Conservation (phyloP, 2,329 filamentous ascomycete genomes). For the Phyllosticta paracitricarpa region DNA sequence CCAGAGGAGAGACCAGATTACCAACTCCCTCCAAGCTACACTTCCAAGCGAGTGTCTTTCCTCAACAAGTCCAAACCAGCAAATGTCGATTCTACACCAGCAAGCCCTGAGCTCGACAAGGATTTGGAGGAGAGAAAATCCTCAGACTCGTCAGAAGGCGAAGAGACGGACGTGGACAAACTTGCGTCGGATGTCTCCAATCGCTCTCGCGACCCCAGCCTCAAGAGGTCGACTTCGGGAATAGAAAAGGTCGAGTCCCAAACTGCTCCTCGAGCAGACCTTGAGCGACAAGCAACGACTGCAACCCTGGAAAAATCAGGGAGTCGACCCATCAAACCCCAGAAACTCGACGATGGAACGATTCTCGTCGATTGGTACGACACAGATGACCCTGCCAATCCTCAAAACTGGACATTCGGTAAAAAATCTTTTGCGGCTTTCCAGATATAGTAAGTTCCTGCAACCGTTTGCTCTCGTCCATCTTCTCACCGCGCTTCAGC, state of each 20-base stretch:
- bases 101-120: not conserved
- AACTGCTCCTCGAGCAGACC: conserved; percentile 29
- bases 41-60: conserved; percentile 11
- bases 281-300: conserved; percentile 29
- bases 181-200: not conserved
- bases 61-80: conserved; percentile 6
- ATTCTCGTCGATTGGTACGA: conserved; percentile 36
- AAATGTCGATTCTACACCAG: conserved; percentile 5
- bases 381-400: conserved; percentile 23
- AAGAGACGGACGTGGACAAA: not conserved
- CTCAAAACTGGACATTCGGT: conserved; percentile 11
- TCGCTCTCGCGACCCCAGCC: conserved; percentile 6
- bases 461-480: not conserved
- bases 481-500: conserved; percentile 19
- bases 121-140: conserved; percentile 18
- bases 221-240: conserved; percentile 22
- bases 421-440: conserved; percentile 21
- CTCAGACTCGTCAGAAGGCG: conserved; percentile 13
- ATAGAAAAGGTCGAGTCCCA: conserved; percentile 26
- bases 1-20: conserved; percentile 51
- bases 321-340: conserved; percentile 25
- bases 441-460: conserved; percentile 24
- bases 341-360: conserved; percentile 26
- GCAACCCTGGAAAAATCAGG: conserved; percentile 23
- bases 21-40: conserved; percentile 37